Evolutionary conservation across 176 grass and related monocot genomes (phyloP).

Genomic region (Triticum urartu): DNA sequence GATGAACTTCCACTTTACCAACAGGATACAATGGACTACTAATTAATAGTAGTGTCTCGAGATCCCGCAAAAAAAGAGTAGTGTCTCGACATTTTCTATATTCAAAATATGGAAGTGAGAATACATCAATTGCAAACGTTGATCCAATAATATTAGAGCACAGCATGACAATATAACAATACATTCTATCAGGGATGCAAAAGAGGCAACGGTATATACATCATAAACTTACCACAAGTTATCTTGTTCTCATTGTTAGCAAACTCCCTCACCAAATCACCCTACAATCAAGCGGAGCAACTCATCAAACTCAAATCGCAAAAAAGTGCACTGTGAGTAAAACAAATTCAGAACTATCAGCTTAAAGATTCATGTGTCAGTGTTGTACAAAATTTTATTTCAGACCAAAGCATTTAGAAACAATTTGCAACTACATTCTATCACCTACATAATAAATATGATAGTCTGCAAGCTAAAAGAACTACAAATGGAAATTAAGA

Average conservation of each 20-base stretch:
- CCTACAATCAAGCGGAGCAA: constrained; percentile 46
- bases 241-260: constrained; percentile 75
- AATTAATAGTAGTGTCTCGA: not conserved
- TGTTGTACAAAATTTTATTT: not conserved
- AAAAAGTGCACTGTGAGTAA: not conserved
- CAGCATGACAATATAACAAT: constrained; percentile 11
- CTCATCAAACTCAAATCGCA: not conserved
- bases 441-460: not conserved
- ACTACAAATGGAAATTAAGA: not conserved
- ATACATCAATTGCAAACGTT: not conserved
- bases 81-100: not conserved
- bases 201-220: not conserved
- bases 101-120: not conserved
- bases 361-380: not conserved
- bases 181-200: not conserved
- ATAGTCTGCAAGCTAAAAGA: not conserved
- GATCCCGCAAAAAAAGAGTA: not conserved
- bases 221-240: constrained; percentile 69
- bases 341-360: not conserved
- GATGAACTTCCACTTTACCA: not conserved
- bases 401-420: not conserved
- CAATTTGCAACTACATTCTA: not conserved
- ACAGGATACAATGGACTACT: not conserved
- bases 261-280: constrained; percentile 79
- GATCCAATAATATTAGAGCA: constrained; percentile 1